A percentile compares a stretch with the other conserved stretches of the same genome.
Evolutionary conservation across 495 filamentous ascomycete species (phyloP).

Genomic region (Neurospora cerealis): DNA sequence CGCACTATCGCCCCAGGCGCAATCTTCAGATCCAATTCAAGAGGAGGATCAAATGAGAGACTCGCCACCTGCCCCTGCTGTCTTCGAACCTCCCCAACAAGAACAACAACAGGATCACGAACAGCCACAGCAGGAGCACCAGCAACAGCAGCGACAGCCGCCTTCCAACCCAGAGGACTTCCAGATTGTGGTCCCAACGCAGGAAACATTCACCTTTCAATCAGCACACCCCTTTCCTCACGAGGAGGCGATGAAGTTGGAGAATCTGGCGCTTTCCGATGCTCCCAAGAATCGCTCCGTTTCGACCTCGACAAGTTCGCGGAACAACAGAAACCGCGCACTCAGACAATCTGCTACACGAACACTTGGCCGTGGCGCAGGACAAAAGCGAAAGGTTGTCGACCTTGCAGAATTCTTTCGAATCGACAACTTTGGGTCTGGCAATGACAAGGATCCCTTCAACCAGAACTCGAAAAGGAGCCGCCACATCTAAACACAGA

Average conservation of each 20-base stretch:
- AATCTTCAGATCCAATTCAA: conserved; percentile 38
- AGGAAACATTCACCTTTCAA: conserved; percentile 61
- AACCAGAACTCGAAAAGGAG: conserved; percentile 62
- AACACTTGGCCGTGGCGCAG: conserved; percentile 46
- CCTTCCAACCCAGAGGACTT: conserved; percentile 22
- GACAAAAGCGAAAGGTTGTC: conserved; percentile 63
- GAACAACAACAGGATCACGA: conserved; percentile 6
- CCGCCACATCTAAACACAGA: conserved; percentile 47
- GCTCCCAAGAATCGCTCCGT: conserved; percentile 18
- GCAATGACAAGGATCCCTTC: conserved; percentile 47
- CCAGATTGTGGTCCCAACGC: conserved; percentile 28
- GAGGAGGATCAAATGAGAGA: conserved; percentile 38
- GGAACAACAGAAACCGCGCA: conserved; percentile 36
- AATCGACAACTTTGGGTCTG: conserved; percentile 54
- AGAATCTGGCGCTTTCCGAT: conserved; percentile 41
- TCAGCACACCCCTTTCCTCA: conserved; percentile 58
- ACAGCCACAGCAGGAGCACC: conserved; percentile 7
- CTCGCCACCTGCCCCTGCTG: conserved; percentile 21
- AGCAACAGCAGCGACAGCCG: conserved; percentile 14
- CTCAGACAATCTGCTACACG: conserved; percentile 24
- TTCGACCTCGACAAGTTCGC: conserved; percentile 41
- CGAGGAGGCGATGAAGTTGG: conserved; percentile 54
- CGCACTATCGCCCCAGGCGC: conserved; percentile 50
- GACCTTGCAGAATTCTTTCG: conserved; percentile 77
- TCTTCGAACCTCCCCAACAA: conserved; percentile 6